phyloP scores from a whole-genome alignment of 441 rosid genomes.

The Croton laevigatus region DNA sequence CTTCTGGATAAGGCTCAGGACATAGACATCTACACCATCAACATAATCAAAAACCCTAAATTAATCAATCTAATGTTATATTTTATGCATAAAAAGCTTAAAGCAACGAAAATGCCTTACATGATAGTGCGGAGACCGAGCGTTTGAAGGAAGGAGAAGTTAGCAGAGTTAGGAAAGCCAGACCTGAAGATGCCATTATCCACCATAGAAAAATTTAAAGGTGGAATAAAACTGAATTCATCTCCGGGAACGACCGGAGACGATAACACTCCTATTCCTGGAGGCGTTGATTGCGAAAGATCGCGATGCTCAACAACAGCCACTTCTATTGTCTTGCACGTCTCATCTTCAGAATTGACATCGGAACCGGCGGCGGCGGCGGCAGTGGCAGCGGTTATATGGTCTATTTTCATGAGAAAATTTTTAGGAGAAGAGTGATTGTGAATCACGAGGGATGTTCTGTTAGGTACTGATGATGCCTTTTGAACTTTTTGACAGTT shows the following conservation, averaged over 20 bases:
- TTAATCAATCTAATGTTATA: not conserved
- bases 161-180: slow-evolving; percentile 63
- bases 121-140: slow-evolving; percentile 81
- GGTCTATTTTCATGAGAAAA: slow-evolving; percentile 38
- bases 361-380: not conserved
- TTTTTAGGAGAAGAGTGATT: not conserved
- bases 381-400: slow-evolving; percentile 6
- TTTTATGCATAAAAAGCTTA: not conserved
- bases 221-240: slow-evolving; percentile 50
- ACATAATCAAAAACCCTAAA: slow-evolving; percentile 12
- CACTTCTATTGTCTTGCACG: slow-evolving; percentile 48
- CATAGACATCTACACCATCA: slow-evolving; percentile 66
- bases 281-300: slow-evolving; percentile 16
- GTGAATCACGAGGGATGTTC: slow-evolving; percentile 32
- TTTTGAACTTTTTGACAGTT: slow-evolving; percentile 27
- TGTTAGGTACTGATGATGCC: slow-evolving; percentile 14
- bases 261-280: not conserved
- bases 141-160: slow-evolving; percentile 63
- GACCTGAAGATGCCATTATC: slow-evolving; percentile 86
- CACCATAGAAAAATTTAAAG: slow-evolving; percentile 82
- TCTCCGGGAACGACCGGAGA: slow-evolving; percentile 36
- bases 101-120: slow-evolving; percentile 34
- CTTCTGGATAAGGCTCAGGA: slow-evolving; percentile 86
- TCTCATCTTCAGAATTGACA: slow-evolving; percentile 12
- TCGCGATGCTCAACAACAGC: slow-evolving; percentile 41